Base-by-base conservation (phyloP, 176 grass and related monocot genomes). In the Oryza meyeriana region DNA sequence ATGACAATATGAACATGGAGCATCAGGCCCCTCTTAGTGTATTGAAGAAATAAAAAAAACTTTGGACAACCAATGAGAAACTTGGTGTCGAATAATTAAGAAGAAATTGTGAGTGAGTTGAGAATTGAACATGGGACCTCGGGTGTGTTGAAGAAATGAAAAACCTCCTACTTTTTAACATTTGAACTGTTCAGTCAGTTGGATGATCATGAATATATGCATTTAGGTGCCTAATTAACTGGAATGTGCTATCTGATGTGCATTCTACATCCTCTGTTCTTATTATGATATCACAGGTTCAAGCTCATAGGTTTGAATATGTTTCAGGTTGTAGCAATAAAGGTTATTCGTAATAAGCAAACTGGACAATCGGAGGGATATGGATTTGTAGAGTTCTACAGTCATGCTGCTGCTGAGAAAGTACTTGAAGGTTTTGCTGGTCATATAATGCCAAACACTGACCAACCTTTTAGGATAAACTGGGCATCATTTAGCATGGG, bases 401-500 rank as follows among this genome's bases (percentile, higher is more conserved):
- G 90, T n/a, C 88, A 90, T 33, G 70, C 59, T 41, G 90, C 88
- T 22, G 95, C 95, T 86, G 88, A 98, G 78, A 94, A 95, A 79
- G 82, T 98, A 50, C 81, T 98, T 71, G 88, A 98, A 45, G 81
- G 82, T 41, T 98, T 98, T 59, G 62, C 81, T 75, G 90, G 95
- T 78, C 95, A 95, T 85, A 88, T 91, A 77, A 98, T 98, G 95
- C 95, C 95, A 62, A 98, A 98, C 18, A 95, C 95, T 1, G 95
- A 98, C 75, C 95, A 98, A 6, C 86, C 88, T 71, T 98, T 98
- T 81, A 90, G 95, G 81, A 86, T 98, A 83, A 98, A 98, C 33
- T 98, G 95, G 95, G 95, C 95, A 35, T 95, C 95, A 12, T 98
- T 98, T 89, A 98, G 95, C 82, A 95, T 91, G 92, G 95, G 92